phyloP scores from a whole-genome alignment of 148 eudicot species.

The Rhododendron ferrugineum region DNA sequence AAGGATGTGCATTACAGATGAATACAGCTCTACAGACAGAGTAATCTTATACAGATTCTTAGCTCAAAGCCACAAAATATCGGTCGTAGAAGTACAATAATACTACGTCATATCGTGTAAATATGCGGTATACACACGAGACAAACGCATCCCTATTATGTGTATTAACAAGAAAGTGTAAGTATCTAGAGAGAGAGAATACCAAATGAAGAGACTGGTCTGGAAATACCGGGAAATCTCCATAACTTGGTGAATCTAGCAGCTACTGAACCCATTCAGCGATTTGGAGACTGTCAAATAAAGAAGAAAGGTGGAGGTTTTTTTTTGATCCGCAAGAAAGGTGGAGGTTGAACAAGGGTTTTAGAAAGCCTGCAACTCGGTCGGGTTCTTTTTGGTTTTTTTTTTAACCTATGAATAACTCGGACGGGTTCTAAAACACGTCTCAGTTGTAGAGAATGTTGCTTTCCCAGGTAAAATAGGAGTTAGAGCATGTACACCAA shows the following conservation, averaged over 20 bases:
- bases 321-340: no score
- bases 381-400: neutral
- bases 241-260: conserved; percentile 13
- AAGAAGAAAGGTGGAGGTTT: neutral
- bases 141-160: neutral
- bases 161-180: neutral
- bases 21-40: neutral
- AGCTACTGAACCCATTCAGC: conserved; percentile 13
- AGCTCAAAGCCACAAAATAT: neutral
- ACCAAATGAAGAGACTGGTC: conserved; percentile 25
- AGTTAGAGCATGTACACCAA: no score
- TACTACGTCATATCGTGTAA: neutral
- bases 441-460: no score
- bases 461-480: no score
- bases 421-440: no score
- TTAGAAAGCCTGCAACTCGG: neutral
- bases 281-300: neutral
- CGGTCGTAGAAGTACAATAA: neutral
- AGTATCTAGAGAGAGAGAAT: neutral
- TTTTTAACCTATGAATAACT: no score
- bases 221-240: neutral
- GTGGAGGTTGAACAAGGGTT: neutral
- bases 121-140: neutral
- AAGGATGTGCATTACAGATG: neutral
- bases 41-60: neutral